Conservation (phyloP, 2,329 filamentous ascomycete species). For the Arthroderma sp. region DNA sequence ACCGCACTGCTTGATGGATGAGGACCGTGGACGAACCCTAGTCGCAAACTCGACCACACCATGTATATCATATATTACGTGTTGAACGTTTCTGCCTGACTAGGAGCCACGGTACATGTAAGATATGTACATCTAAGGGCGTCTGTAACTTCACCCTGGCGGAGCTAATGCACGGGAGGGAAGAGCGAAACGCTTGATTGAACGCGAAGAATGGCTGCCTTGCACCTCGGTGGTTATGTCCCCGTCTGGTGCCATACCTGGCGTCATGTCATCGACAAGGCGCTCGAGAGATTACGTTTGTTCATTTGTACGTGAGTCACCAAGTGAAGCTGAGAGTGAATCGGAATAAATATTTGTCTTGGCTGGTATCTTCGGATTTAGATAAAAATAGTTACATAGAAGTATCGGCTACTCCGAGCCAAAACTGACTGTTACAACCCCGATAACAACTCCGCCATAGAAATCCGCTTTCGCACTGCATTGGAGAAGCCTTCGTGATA, state of each 20-base stretch:
- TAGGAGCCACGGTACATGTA: no score
- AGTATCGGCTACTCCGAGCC: background rate
- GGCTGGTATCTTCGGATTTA: background rate
- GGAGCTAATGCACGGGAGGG: no score
- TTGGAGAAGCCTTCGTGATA: constrained; percentile 87
- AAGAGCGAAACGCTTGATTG: no score
- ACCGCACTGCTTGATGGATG: no score
- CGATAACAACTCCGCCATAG: constrained; percentile 60
- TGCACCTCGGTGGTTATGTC: no score
- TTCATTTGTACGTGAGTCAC: background rate
- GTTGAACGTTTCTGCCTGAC: no score
- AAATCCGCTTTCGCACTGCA: constrained; percentile 78
- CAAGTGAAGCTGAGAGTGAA: background rate
- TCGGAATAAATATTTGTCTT: background rate
- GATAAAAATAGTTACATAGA: background rate
- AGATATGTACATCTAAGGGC: no score
- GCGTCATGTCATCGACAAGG: background rate
- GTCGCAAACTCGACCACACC: no score
- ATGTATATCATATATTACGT: no score
- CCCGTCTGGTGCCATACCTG: background rate
- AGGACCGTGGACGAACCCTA: no score
- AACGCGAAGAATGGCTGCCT: no score
- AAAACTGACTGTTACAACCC: constrained; percentile 17
- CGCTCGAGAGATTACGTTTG: background rate
- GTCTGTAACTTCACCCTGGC: no score